phyloP scores from a whole-genome alignment of 2,329 filamentous ascomycete species.

The Neonectria ditissima region DNA sequence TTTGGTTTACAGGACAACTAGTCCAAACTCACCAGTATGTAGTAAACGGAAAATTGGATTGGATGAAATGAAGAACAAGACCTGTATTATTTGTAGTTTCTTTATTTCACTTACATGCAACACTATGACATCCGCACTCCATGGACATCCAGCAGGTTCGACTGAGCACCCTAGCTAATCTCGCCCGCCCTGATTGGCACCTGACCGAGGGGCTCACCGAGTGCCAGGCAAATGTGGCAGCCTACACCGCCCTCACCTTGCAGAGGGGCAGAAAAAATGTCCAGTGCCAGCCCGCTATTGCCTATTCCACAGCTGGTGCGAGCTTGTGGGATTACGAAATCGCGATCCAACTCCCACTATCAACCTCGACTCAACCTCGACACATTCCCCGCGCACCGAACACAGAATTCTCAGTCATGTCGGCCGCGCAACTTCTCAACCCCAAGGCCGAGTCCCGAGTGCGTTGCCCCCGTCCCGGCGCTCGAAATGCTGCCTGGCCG shows the following conservation, averaged over 20 bases:
- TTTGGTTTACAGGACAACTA: background rate
- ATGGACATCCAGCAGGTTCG: background rate
- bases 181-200: constrained; percentile 13
- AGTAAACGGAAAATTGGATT: background rate
- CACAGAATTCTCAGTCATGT: constrained; percentile 70
- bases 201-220: constrained; percentile 20
- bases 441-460: constrained; percentile 98
- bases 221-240: constrained; percentile 21
- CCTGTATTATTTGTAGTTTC: background rate
- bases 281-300: constrained; percentile 47
- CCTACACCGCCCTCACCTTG: constrained; percentile 49
- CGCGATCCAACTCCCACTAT: constrained; percentile 40
- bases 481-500: constrained; percentile 31
- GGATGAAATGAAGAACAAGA: no score
- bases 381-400: constrained; percentile 35
- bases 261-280: constrained; percentile 51
- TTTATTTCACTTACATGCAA: background rate
- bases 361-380: constrained; percentile 37
- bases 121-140: no score
- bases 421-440: constrained; percentile 97
- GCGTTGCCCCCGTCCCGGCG: constrained; percentile 55
- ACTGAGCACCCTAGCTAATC: background rate
- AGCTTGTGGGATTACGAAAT: constrained; percentile 50
- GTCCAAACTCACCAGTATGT: background rate
- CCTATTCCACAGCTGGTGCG: constrained; percentile 44